Conservation (phyloP, 495 filamentous ascomycete genomes). For the Penicillium robsamsonii region DNA sequence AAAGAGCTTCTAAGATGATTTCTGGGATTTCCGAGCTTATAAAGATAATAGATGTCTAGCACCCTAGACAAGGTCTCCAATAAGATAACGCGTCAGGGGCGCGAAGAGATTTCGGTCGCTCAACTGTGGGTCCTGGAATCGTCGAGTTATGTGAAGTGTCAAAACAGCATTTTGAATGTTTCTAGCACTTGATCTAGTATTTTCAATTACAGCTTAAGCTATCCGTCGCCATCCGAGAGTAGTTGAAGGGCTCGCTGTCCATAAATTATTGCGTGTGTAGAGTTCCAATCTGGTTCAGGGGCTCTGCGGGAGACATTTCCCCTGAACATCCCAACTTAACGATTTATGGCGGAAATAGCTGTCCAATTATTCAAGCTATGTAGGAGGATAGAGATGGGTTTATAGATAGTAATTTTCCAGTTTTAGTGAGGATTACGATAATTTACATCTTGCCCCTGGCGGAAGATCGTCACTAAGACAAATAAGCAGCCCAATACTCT, state of each 20-base stretch:
- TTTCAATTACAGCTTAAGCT: neutral
- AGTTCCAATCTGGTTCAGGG: neutral
- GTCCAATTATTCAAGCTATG: neutral
- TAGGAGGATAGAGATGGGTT: neutral
- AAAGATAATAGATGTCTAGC: neutral
- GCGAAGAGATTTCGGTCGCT: conserved; percentile 12
- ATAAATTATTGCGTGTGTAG: neutral
- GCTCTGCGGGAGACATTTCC: neutral
- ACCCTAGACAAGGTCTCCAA: neutral
- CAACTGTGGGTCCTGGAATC: conserved; percentile 10
- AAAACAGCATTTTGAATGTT: neutral
- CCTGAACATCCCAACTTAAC: neutral
- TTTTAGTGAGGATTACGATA: neutral
- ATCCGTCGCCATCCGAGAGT: neutral
- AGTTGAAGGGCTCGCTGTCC: neutral
- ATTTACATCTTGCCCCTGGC: neutral
- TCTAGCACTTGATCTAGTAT: neutral
- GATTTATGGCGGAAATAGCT: neutral
- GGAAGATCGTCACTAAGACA: neutral
- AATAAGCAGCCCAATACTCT: neutral
- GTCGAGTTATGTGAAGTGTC: neutral
- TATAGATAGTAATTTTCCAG: neutral
- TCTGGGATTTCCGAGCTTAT: neutral
- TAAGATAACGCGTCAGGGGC: conserved; percentile 12
- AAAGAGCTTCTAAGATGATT: neutral